A percentile compares a stretch with the other conserved stretches of the same genome.
These are phyloP conservation scores for Sporisorium sorghi DNA, from an alignment of 1,284 basidiomycete genomes.

Conservation along the genomic window DNA sequence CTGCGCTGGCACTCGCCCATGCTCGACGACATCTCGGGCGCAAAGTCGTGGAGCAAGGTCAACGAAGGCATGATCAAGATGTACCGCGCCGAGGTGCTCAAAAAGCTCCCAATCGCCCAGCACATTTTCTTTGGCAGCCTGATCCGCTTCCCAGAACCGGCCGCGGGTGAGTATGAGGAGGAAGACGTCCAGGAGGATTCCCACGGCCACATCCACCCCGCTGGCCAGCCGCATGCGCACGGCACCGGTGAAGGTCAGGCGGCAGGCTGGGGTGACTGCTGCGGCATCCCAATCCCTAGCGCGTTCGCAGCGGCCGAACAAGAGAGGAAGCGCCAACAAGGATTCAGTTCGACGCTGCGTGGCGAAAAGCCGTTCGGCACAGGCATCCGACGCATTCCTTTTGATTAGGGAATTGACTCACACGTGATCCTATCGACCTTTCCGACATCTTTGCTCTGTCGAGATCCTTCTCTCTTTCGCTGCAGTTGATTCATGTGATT, in stretches of 20 bases:
- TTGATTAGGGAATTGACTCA: slow-evolving; percentile 25
- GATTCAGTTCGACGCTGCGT: slow-evolving; percentile 29
- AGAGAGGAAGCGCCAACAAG: slow-evolving; percentile 45
- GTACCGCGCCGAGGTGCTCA: slow-evolving; percentile 93
- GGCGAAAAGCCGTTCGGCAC: slow-evolving; percentile 40
- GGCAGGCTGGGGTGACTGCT: slow-evolving; percentile 83
- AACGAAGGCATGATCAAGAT: slow-evolving; percentile 99
- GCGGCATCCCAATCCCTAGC: slow-evolving; percentile 70
- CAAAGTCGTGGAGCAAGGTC: slow-evolving; percentile 97
- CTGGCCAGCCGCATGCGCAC: slow-evolving; percentile 38
- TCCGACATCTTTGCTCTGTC: not conserved
- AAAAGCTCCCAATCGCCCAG: slow-evolving; percentile 94
- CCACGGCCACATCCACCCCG: slow-evolving; percentile 75
- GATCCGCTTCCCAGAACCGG: slow-evolving; percentile 77
- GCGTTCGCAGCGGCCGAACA: slow-evolving; percentile 70
- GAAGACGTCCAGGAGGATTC: slow-evolving; percentile 72
- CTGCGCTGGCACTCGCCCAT: slow-evolving; percentile 98
- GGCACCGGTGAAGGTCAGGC: slow-evolving; percentile 71
- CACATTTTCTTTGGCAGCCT: slow-evolving; percentile 94
- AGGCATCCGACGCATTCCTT: slow-evolving; percentile 44
- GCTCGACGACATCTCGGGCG: slow-evolving; percentile 96
- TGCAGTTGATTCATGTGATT: not conserved
- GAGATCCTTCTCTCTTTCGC: not conserved
- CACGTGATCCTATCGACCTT: not conserved
- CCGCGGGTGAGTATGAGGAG: slow-evolving; percentile 63